Evolutionary conservation across 1,284 basidiomycete species (phyloP).

Genomic region (Cryptococcus hybrid): DNA sequence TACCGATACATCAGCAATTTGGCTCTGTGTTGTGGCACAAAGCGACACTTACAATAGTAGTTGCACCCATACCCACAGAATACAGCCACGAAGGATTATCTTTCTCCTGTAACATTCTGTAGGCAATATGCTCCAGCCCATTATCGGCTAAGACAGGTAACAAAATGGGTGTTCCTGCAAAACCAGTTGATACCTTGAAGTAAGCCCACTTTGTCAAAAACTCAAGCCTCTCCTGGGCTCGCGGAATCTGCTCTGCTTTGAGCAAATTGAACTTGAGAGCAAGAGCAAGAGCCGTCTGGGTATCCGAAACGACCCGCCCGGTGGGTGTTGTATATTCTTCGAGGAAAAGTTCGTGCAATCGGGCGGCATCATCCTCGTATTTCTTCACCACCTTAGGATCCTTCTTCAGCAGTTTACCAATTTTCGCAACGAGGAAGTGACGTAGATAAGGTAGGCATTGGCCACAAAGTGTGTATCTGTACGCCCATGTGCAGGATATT

Average conservation of each 20-base stretch:
- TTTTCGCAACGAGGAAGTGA: slow-evolving; percentile 20
- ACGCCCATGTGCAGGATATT: slow-evolving; percentile 15
- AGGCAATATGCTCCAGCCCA: slow-evolving; percentile 30
- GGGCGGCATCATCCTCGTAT: slow-evolving; percentile 15
- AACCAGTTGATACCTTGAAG: slow-evolving; percentile 40
- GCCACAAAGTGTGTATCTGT: slow-evolving; percentile 34
- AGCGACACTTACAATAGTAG: slow-evolving; percentile 31
- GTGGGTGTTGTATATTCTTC: slow-evolving; percentile 27
- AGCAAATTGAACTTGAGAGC: slow-evolving; percentile 30
- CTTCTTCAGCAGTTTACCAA: slow-evolving; percentile 27
- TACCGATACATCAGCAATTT: background rate
- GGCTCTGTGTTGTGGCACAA: background rate
- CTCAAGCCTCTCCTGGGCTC: slow-evolving; percentile 20
- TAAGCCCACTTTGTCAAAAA: slow-evolving; percentile 16
- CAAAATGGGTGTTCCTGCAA: slow-evolving; percentile 42
- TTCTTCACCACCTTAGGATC: slow-evolving; percentile 5
- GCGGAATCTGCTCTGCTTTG: slow-evolving; percentile 7
- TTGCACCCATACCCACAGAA: slow-evolving; percentile 41
- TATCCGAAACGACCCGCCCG: slow-evolving; percentile 32
- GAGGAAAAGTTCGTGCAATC: slow-evolving; percentile 18
- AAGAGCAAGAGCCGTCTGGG: slow-evolving; percentile 35
- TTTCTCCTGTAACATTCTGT: slow-evolving; percentile 44
- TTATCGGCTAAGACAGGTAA: slow-evolving; percentile 27
- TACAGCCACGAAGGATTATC: slow-evolving; percentile 41
- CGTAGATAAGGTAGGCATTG: slow-evolving; percentile 36